Evolutionary conservation across 345 rosid genomes (phyloP).

Genomic region (Laguncularia racemosa): DNA sequence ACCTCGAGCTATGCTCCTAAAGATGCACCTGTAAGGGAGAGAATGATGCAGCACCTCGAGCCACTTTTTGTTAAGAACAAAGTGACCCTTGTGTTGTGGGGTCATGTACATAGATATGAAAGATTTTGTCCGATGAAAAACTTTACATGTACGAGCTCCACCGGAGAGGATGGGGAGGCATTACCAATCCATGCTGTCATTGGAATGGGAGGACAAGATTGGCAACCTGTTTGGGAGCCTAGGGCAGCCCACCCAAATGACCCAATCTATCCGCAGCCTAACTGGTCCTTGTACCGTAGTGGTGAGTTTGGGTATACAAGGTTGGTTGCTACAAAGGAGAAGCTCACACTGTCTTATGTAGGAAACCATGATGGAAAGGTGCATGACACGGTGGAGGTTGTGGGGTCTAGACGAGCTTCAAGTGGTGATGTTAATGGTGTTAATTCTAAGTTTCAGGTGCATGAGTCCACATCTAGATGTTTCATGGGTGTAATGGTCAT

Average conservation of each 20-base stretch:
- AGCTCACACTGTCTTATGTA: constrained; percentile 56
- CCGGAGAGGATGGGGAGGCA: constrained; percentile 27
- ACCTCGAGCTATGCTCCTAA: constrained; percentile 55
- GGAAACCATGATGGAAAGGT: constrained; percentile 89
- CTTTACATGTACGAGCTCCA: constrained; percentile 34
- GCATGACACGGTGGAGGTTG: constrained; percentile 76
- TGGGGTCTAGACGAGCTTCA: constrained; percentile 58
- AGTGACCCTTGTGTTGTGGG: constrained; percentile 85
- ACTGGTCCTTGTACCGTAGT: constrained; percentile 68
- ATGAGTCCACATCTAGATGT: constrained; percentile 31
- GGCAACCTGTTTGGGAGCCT: constrained; percentile 86
- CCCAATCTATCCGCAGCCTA: constrained; percentile 78
- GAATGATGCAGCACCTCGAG: constrained; percentile 74
- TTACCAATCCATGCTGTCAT: constrained; percentile 82
- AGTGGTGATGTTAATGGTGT: constrained; percentile 24
- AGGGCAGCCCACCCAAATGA: constrained; percentile 49
- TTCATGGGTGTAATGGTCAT: constrained; percentile 60
- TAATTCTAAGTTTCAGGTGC: constrained; percentile 8
- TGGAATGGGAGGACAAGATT: constrained; percentile 95
- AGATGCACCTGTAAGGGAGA: constrained; percentile 48
- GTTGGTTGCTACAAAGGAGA: constrained; percentile 70
- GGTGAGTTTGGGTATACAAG: constrained; percentile 92
- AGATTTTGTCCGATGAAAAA: constrained; percentile 87
- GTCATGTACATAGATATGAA: constrained; percentile 89
- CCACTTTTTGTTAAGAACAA: constrained; percentile 66